phyloP scores from a whole-genome alignment of 129 eudicot genomes.

The Tagetes erecta region DNA sequence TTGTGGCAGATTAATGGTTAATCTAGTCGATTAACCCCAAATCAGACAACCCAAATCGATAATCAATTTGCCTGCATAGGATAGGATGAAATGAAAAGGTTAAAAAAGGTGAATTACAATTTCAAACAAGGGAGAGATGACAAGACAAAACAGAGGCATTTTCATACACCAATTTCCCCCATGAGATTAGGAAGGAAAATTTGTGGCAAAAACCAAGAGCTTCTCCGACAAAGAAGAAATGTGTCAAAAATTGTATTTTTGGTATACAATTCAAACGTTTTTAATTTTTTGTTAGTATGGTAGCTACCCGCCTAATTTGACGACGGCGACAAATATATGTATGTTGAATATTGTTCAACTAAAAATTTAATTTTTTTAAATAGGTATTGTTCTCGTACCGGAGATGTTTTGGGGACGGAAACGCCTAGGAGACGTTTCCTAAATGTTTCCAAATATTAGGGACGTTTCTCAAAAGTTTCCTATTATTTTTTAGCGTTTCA shows the following conservation, averaged over 20 bases:
- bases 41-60: neutral
- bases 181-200: constrained; percentile 25
- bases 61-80: neutral
- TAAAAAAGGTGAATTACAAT: constrained; percentile 28
- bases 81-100: constrained; percentile 16
- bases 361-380: too few species aligned
- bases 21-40: constrained; percentile 28
- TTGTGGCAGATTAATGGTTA: constrained; percentile 32
- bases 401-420: too few species aligned
- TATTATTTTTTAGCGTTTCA: too few species aligned
- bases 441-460: too few species aligned
- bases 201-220: constrained; percentile 29
- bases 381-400: too few species aligned
- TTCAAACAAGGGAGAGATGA: constrained; percentile 31
- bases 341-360: too few species aligned
- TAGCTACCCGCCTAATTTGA: too few species aligned
- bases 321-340: too few species aligned
- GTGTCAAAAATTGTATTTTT: constrained; percentile 4
- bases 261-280: too few species aligned
- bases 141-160: constrained; percentile 34
- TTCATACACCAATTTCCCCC: constrained; percentile 32
- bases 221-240: constrained; percentile 2
- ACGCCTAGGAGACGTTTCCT: too few species aligned
- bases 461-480: too few species aligned
- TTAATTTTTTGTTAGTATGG: too few species aligned